These are phyloP conservation scores for Aspergillus proliferans DNA, from an alignment of 2,329 filamentous ascomycete genomes.

Conservation along the genomic window DNA sequence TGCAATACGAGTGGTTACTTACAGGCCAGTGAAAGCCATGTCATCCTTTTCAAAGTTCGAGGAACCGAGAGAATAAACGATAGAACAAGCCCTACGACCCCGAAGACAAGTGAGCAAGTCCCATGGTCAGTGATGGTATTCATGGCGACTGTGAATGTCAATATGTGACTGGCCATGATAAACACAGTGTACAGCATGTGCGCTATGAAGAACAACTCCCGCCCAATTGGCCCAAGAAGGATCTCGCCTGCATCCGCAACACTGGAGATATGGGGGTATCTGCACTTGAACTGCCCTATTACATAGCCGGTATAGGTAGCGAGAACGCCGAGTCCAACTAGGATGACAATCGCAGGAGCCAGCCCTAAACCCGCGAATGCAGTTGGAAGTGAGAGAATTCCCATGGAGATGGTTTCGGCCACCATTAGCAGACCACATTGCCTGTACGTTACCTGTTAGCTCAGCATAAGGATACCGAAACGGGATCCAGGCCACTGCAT, in stretches of 20 bases:
- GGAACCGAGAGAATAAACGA: conserved; percentile 54
- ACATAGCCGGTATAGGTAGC: conserved; percentile 40
- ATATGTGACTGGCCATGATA: conserved; percentile 38
- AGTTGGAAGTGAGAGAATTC: conserved; percentile 41
- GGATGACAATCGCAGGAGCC: conserved; percentile 41
- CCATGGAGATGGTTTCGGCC: conserved; percentile 47
- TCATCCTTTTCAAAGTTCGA: conserved; percentile 54
- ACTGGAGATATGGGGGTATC: conserved; percentile 35
- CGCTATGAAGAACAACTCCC: conserved; percentile 38
- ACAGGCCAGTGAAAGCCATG: conserved; percentile 52
- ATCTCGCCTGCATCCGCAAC: conserved; percentile 41
- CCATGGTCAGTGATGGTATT: conserved; percentile 58
- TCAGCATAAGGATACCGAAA: background rate
- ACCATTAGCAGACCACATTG: conserved; percentile 45
- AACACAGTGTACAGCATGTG: conserved; percentile 39
- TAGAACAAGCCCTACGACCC: conserved; percentile 49
- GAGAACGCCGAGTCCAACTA: conserved; percentile 33
- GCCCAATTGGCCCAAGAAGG: conserved; percentile 38
- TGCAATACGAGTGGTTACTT: background rate
- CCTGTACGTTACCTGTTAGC: conserved; percentile 18
- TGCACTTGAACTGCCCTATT: conserved; percentile 34
- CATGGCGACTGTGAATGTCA: conserved; percentile 43
- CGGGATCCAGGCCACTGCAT: background rate
- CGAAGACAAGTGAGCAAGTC: conserved; percentile 56
- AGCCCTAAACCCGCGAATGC: conserved; percentile 43